Percentiles rank a stretch among this genome's conserved stretches.
phyloP scores from a whole-genome alignment of 2,329 filamentous ascomycete species.

The Colletotrichum higginsianum region DNA sequence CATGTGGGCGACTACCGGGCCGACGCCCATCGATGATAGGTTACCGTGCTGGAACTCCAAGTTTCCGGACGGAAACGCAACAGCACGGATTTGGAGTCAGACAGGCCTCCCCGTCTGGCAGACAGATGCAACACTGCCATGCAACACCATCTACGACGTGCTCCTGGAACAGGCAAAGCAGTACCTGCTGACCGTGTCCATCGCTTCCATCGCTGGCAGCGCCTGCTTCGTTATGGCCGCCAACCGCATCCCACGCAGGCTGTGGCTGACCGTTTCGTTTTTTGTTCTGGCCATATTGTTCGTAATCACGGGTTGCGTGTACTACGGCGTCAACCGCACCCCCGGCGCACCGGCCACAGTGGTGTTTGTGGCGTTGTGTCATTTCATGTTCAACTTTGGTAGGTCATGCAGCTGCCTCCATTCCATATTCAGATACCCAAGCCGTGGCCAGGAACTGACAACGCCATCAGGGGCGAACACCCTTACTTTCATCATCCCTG shows the following conservation, averaged over 20 bases:
- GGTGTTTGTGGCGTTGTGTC: slow-evolving; percentile 65
- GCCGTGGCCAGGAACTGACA: slow-evolving; percentile 32
- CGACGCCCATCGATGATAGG: slow-evolving; percentile 52
- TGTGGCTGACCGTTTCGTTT: slow-evolving; percentile 66
- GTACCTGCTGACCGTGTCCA: slow-evolving; percentile 66
- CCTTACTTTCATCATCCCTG: slow-evolving; percentile 75
- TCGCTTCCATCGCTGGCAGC: slow-evolving; percentile 66
- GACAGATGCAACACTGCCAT: slow-evolving; percentile 63
- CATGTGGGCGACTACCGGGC: slow-evolving; percentile 57
- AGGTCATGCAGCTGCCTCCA: slow-evolving; percentile 38
- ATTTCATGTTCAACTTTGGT: slow-evolving; percentile 71
- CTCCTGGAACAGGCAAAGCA: slow-evolving; percentile 67
- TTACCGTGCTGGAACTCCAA: slow-evolving; percentile 65
- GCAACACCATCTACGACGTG: slow-evolving; percentile 67
- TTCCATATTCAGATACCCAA: not conserved
- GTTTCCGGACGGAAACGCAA: slow-evolving; percentile 59
- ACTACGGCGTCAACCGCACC: slow-evolving; percentile 62
- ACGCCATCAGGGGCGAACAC: slow-evolving; percentile 67
- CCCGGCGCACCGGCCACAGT: slow-evolving; percentile 62
- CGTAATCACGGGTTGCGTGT: slow-evolving; percentile 64
- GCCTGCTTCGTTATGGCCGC: slow-evolving; percentile 63
- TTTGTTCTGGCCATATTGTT: slow-evolving; percentile 62
- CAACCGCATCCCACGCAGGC: slow-evolving; percentile 63
- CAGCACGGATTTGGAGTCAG: slow-evolving; percentile 58
- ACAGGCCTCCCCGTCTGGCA: slow-evolving; percentile 64